These are phyloP conservation scores for Passiflora organensis DNA, from an alignment of 345 rosid species.

Conservation along the genomic window DNA sequence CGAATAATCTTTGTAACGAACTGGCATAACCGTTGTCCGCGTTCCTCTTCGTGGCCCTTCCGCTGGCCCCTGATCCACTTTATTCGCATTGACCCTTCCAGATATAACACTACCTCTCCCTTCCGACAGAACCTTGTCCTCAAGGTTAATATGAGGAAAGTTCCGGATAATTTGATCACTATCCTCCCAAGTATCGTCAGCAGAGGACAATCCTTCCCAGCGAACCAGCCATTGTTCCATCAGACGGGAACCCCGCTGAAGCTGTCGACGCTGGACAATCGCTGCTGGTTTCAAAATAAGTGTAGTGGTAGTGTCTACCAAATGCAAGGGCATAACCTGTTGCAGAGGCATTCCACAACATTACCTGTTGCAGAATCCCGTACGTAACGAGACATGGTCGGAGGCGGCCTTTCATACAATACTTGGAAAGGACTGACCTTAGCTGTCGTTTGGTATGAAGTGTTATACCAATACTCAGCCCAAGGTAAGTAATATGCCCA, in stretches of 20 bases:
- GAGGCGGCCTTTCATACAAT: no score
- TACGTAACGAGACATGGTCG: no score
- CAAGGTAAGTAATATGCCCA: no score
- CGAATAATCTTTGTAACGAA: no score
- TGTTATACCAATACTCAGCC: no score
- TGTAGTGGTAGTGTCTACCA: not conserved
- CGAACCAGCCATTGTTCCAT: not conserved
- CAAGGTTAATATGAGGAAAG: not conserved
- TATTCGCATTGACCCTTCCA: no score
- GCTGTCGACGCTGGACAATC: not conserved
- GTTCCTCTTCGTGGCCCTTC: no score
- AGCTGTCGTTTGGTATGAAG: no score
- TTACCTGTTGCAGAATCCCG: not conserved
- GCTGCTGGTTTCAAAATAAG: not conserved
- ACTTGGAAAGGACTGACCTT: no score
- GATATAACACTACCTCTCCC: not conserved
- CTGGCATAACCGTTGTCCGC: no score
- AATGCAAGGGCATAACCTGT: no score
- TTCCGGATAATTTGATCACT: not conserved
- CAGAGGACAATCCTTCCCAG: not conserved
- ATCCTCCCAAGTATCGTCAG: not conserved
- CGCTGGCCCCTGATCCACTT: no score
- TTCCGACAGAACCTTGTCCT: not conserved
- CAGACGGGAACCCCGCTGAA: not conserved
- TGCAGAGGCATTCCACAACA: not conserved